Evolutionary conservation across 495 filamentous ascomycete genomes (phyloP).

Genomic region (Elaphomyces granulatus): DNA sequence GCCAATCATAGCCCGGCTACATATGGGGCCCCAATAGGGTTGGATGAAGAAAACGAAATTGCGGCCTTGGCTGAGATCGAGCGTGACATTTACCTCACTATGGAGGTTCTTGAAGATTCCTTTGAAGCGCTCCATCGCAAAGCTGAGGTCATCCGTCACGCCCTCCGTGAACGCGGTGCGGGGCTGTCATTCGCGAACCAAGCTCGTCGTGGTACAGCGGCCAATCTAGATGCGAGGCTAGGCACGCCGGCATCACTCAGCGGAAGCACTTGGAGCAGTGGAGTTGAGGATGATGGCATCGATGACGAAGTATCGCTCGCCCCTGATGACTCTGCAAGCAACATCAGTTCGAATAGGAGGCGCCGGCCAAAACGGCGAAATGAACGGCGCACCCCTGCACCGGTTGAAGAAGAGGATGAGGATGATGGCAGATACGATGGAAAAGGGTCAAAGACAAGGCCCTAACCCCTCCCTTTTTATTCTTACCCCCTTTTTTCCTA

Average conservation of each 20-base stretch:
- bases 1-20: conserved; percentile 19
- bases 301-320: conserved; percentile 55
- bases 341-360: conserved; percentile 62
- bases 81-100: conserved; percentile 79
- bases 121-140: conserved; percentile 82
- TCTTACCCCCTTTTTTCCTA: background rate
- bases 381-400: conserved; percentile 68
- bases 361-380: conserved; percentile 53
- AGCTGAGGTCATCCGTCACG: conserved; percentile 66
- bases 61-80: conserved; percentile 80
- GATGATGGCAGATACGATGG: conserved; percentile 17
- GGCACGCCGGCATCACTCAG: conserved; percentile 41
- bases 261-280: conserved; percentile 25
- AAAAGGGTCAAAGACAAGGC: background rate
- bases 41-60: conserved; percentile 93
- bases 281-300: conserved; percentile 39
- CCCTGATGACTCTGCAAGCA: conserved; percentile 64
- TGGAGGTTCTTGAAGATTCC: conserved; percentile 90
- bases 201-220: conserved; percentile 42
- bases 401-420: conserved; percentile 74
- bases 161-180: conserved; percentile 63
- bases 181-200: conserved; percentile 68
- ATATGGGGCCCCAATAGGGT: conserved; percentile 52
- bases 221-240: conserved; percentile 34
- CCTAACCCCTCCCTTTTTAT: background rate